Conservation (phyloP, 805 yeast genomes). For the Jamesozyma rosinii region DNA sequence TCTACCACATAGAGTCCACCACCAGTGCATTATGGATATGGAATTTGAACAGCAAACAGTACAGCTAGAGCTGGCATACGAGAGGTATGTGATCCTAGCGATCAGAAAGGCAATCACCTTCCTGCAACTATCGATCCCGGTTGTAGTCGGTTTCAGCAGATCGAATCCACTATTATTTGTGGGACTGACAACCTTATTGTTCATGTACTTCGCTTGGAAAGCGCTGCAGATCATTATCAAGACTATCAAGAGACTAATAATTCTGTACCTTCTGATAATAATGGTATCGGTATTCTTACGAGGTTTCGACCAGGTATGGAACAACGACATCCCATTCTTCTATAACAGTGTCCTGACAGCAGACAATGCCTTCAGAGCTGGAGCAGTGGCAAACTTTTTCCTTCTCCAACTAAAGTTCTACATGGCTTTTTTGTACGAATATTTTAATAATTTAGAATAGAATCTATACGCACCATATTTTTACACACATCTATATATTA, state of each 20-base stretch:
- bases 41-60: slow-evolving; percentile 1
- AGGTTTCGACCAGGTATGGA: slow-evolving; percentile 23
- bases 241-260: slow-evolving; percentile 20
- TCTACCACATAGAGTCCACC: too few species aligned
- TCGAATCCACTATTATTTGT: slow-evolving; percentile 29
- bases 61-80: slow-evolving; percentile 4
- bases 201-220: slow-evolving; percentile 21
- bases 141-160: slow-evolving; percentile 17
- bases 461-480: background rate
- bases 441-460: background rate
- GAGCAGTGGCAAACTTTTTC: background rate
- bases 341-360: slow-evolving; percentile 7
- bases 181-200: slow-evolving; percentile 11
- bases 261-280: slow-evolving; percentile 12
- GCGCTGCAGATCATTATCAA: slow-evolving; percentile 26
- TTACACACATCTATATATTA: background rate
- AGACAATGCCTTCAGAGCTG: slow-evolving; percentile 2
- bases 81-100: slow-evolving; percentile 3
- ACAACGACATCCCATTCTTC: slow-evolving; percentile 15
- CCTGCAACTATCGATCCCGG: slow-evolving; percentile 16
- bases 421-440: background rate
- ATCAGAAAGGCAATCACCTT: slow-evolving; percentile 6
- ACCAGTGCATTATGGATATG: too few species aligned
- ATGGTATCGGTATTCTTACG: slow-evolving; percentile 28
- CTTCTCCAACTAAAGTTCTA: slow-evolving; percentile 2